phyloP scores from a whole-genome alignment of 2,329 filamentous ascomycete genomes.

The Hymenoscyphus albidus region DNA sequence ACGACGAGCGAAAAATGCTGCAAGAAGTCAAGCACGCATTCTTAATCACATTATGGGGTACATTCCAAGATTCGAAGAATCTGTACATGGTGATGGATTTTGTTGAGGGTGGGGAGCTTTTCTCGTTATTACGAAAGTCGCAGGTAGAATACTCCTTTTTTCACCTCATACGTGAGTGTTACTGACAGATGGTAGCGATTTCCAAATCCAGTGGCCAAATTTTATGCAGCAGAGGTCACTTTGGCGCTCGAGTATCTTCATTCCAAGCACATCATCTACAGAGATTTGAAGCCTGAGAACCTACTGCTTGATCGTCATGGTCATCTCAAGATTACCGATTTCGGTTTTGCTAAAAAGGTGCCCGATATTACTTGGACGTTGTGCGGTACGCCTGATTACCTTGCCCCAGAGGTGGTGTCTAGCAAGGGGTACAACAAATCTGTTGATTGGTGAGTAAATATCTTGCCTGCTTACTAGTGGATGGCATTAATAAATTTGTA shows the following conservation, averaged over 20 bases:
- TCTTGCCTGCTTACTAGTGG: conserved; percentile 11
- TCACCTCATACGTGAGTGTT: not conserved
- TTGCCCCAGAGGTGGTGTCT: conserved; percentile 96
- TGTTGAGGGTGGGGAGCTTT: conserved; percentile 95
- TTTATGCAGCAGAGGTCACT: conserved; percentile 97
- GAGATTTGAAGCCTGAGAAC: conserved; percentile 95
- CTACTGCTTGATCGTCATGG: conserved; percentile 87
- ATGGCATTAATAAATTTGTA: conserved; percentile 38
- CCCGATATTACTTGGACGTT: conserved; percentile 99
- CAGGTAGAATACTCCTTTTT: conserved; percentile 49
- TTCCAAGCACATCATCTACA: conserved; percentile 93
- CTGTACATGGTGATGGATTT: conserved; percentile 99
- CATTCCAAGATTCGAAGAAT: conserved; percentile 92
- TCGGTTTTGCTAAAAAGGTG: conserved; percentile 96
- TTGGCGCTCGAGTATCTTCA: conserved; percentile 94
- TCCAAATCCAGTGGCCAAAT: conserved; percentile 97
- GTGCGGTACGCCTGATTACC: conserved; percentile 94
- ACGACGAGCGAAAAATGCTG: conserved; percentile 94
- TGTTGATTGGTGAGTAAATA: conserved; percentile 79
- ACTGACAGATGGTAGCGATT: conserved; percentile 64
- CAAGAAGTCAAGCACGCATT: conserved; percentile 97
- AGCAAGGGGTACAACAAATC: conserved; percentile 99
- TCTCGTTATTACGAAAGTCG: conserved; percentile 91
- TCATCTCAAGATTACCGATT: conserved; percentile 96
- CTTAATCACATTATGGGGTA: conserved; percentile 96